phyloP scores from a whole-genome alignment of 2,329 filamentous ascomycete species.

The Daldinia eschscholtzii region DNA sequence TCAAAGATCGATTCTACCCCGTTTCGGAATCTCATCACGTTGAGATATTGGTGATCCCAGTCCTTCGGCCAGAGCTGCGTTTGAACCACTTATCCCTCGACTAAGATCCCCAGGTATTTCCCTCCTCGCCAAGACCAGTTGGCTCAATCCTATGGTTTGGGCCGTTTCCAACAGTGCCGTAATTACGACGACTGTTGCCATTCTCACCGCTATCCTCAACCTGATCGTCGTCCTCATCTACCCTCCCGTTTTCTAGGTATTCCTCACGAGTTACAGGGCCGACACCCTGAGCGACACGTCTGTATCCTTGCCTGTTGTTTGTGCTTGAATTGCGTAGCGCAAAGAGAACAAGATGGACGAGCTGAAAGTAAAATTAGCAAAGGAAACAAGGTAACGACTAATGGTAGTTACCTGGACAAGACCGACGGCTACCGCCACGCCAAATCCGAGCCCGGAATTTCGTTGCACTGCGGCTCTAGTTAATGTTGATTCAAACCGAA shows the following conservation, averaged over 20 bases:
- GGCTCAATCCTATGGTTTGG: conserved; percentile 40
- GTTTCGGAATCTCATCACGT: not conserved
- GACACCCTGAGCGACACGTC: conserved; percentile 23
- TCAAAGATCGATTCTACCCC: not conserved
- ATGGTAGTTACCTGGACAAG: conserved; percentile 64
- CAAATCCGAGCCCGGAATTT: conserved; percentile 67
- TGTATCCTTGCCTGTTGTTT: conserved; percentile 26
- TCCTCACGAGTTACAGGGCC: conserved; percentile 31
- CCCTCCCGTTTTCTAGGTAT: conserved; percentile 39
- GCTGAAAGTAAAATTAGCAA: conserved; percentile 50
- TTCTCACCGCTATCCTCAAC: conserved; percentile 9
- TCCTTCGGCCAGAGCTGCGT: not conserved
- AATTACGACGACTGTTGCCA: conserved; percentile 13
- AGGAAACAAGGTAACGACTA: conserved; percentile 10
- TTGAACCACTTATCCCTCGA: not conserved
- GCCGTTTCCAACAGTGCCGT: conserved; percentile 32
- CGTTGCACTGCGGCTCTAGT: conserved; percentile 55
- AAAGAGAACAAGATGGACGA: conserved; percentile 49
- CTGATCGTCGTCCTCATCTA: conserved; percentile 29
- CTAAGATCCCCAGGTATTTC: conserved; percentile 31
- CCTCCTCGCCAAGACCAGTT: conserved; percentile 43
- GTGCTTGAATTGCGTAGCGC: conserved; percentile 28
- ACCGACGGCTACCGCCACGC: conserved; percentile 65
- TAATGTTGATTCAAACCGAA: not conserved
- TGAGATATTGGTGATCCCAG: not conserved